Conservation (phyloP, 495 filamentous ascomycete genomes). For the Penicillium egyptiacum region DNA sequence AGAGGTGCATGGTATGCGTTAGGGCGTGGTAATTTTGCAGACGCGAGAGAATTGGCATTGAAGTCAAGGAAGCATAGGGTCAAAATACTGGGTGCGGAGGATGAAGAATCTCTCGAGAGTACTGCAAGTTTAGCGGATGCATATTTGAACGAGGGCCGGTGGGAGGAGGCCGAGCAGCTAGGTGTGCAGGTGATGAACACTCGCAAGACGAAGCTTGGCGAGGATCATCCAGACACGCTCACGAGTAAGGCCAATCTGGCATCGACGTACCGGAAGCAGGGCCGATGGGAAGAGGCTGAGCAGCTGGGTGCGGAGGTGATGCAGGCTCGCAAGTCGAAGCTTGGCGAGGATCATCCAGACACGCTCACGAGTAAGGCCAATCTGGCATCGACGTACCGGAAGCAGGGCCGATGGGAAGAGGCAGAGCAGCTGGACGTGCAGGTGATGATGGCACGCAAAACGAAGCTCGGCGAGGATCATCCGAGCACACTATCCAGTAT, state of each 20-base stretch:
- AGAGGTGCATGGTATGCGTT: neutral
- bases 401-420: neutral
- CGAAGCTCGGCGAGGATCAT: neutral
- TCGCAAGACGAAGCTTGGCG: neutral
- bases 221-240: neutral
- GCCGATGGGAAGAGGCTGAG: neutral
- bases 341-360: neutral
- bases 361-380: neutral
- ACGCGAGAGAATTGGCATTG: neutral
- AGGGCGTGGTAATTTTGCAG: neutral
- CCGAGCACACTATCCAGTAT: neutral
- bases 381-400: neutral
- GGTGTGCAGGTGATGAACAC: constrained; percentile 2
- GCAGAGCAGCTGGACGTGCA: neutral
- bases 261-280: neutral
- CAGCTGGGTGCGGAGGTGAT: neutral
- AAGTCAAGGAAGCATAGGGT: constrained; percentile 1
- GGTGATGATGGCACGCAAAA: neutral
- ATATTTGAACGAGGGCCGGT: constrained; percentile 15
- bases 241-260: neutral
- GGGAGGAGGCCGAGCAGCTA: constrained; percentile 23
- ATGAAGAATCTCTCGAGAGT: constrained; percentile 12
- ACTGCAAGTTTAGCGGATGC: constrained; percentile 22
- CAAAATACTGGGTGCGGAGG: neutral
- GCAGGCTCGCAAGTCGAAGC: neutral